phyloP scores from a whole-genome alignment of 768 basidiomycete genomes.

The Mycena belliarum region DNA sequence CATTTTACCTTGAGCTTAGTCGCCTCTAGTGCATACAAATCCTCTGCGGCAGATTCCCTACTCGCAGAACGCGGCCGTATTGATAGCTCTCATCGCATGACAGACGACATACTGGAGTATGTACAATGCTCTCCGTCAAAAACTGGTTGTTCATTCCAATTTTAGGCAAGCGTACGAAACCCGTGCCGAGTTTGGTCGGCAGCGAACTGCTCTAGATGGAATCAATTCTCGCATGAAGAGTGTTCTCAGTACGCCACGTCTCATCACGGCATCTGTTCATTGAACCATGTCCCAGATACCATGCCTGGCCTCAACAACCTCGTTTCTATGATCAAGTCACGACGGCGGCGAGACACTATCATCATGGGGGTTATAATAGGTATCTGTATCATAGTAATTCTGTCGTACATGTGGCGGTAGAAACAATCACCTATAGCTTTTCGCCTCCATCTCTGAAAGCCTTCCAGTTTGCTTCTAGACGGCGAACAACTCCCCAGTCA shows the following conservation, averaged over 20 bases:
- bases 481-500: constrained; percentile 65
- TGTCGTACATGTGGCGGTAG: constrained; percentile 51
- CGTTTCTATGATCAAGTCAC: constrained; percentile 88
- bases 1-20: background rate
- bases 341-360: constrained; percentile 85
- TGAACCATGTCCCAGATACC: constrained; percentile 56
- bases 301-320: constrained; percentile 96
- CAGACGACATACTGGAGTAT: constrained; percentile 86
- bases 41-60: constrained; percentile 82
- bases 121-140: constrained; percentile 25
- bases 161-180: constrained; percentile 95
- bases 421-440: background rate
- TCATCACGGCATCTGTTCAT: too few relatives aligned
- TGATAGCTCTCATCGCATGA: constrained; percentile 93
- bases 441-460: constrained; percentile 41
- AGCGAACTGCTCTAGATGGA: constrained; percentile 69
- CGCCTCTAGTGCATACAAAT: constrained; percentile 78
- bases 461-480: constrained; percentile 72
- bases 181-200: constrained; percentile 85
- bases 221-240: constrained; percentile 85
- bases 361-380: constrained; percentile 89
- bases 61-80: constrained; percentile 87
- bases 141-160: background rate
- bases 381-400: constrained; percentile 65
- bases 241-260: constrained; percentile 67